Evolutionary conservation across 768 basidiomycete species (phyloP).

Genomic region (Harrya chromipes): DNA sequence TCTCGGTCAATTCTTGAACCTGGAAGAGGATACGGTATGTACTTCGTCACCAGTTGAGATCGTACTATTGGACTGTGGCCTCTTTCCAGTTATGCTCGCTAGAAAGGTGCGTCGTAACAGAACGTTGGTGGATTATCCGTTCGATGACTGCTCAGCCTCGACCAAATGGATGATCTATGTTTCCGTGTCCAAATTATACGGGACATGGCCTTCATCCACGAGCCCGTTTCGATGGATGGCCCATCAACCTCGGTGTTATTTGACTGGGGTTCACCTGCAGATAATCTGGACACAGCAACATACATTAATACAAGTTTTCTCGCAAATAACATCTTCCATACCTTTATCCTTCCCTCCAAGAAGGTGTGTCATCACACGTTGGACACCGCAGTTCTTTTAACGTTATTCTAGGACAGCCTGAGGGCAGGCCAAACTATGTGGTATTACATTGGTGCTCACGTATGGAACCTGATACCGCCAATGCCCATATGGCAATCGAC

Average conservation of each 20-base stretch:
- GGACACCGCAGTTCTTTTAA: slow-evolving; percentile 5
- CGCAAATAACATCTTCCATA: slow-evolving; percentile 39
- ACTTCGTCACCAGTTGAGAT: neutral
- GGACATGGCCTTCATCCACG: slow-evolving; percentile 48
- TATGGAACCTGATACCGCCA: slow-evolving; percentile 37
- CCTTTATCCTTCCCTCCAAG: slow-evolving; percentile 46
- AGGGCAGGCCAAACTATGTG: slow-evolving; percentile 27
- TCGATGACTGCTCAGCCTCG: slow-evolving; percentile 28
- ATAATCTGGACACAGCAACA: slow-evolving; percentile 31
- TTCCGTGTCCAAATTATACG: slow-evolving; percentile 40
- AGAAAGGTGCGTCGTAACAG: slow-evolving; percentile 21
- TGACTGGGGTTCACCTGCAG: slow-evolving; percentile 46
- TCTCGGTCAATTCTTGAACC: slow-evolving; percentile 26
- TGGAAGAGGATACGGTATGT: slow-evolving; percentile 43
- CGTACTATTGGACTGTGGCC: neutral
- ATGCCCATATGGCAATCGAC: slow-evolving; percentile 40
- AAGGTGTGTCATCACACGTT: slow-evolving; percentile 32
- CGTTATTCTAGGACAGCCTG: slow-evolving; percentile 27
- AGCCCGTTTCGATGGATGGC: slow-evolving; percentile 54
- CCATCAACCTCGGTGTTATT: slow-evolving; percentile 43
- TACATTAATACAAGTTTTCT: slow-evolving; percentile 33
- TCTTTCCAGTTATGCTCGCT: slow-evolving; percentile 26
- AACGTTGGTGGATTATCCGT: neutral
- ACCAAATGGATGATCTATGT: slow-evolving; percentile 37
- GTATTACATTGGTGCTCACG: slow-evolving; percentile 51